Evolutionary conservation across 495 filamentous ascomycete species (phyloP), one percentile per base, ranked within the genome.

Genomic region (Tuber calosporum): DNA sequence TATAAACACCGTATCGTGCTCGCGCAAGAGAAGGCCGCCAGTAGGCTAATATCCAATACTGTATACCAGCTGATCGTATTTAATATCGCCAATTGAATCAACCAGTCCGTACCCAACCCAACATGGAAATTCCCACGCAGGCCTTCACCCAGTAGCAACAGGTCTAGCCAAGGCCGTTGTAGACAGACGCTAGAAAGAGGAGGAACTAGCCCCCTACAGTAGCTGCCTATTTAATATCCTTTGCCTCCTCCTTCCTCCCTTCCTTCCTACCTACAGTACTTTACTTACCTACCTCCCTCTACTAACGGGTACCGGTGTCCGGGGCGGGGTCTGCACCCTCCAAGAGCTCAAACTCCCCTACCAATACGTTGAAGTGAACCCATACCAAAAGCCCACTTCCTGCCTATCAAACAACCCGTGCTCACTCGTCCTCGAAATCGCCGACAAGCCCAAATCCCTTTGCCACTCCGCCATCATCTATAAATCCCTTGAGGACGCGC

Each of bases 401-500:
- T 88, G 91, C 22, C 86, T 92, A 22, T 82, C 84, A 8, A 85
- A 92, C 58, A 92, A 92, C 75, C 90, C 89, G 1, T 87, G 89
- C 19, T 89, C 90, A 3, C 84, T 93, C 11, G 88, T 92, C 2
- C 91, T 90, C 11, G 92, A 89, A 4, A 83, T 92, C 19, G 80
- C 83, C 20, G 85, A 83, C 77, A 79, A 83, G 68, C 77, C 82
- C 71, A 87, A 86, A 76, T 87, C 88, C 13, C 83, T 92, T 20
- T 92, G 91, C 77, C 88, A 92, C 79, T 89, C 87, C 74, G 86
- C 83, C 19, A 85, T 92, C 22, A 83, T 92, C 34, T 88, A 88
- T 81, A 89, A 91, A 77, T 92, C 90, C 75, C 84, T 92, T 4
- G 88, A 93, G 75, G 89, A 85, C 53, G 85, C 87, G 2, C 92